phyloP scores from a whole-genome alignment of 164 flowering plant species.

The Tinospora cordifolia region DNA sequence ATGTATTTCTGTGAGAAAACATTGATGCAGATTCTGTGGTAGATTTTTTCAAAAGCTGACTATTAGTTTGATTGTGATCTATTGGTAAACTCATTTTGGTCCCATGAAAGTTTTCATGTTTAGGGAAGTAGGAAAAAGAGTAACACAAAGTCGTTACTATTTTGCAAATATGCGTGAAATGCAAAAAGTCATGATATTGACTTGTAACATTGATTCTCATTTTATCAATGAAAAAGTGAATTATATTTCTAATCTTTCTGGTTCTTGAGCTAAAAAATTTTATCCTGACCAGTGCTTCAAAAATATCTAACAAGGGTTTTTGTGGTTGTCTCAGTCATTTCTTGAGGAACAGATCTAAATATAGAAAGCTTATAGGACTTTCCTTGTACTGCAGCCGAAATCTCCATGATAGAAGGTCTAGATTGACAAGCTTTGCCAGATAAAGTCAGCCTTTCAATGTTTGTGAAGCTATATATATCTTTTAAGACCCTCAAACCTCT shows the following conservation, averaged over 20 bases:
- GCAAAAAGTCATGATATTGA: too few relatives aligned
- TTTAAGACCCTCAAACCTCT: not conserved
- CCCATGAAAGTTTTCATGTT: constrained; percentile 1
- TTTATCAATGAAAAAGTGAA: constrained; percentile 1
- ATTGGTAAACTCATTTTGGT: not conserved
- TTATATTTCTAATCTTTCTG: not conserved
- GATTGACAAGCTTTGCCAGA: not conserved
- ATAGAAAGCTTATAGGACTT: not conserved
- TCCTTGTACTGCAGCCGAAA: not conserved
- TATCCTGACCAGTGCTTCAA: not conserved
- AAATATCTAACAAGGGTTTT: not conserved
- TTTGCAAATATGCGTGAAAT: too few relatives aligned
- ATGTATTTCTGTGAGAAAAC: not conserved
- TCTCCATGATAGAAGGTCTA: not conserved
- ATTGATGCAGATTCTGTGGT: not conserved
- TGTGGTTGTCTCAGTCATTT: not conserved
- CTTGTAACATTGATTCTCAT: not conserved
- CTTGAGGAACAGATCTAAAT: not conserved
- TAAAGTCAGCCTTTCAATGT: not conserved
- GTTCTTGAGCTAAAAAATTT: not conserved
- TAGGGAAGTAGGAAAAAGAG: not conserved
- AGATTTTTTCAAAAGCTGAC: not conserved
- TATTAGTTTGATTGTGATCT: not conserved
- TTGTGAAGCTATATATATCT: not conserved
- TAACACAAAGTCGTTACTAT: not conserved